A percentile compares a stretch with the other conserved stretches of the same genome.
Conservation (phyloP, 306 rosid species). For the apple (Malus domestica) region DNA sequence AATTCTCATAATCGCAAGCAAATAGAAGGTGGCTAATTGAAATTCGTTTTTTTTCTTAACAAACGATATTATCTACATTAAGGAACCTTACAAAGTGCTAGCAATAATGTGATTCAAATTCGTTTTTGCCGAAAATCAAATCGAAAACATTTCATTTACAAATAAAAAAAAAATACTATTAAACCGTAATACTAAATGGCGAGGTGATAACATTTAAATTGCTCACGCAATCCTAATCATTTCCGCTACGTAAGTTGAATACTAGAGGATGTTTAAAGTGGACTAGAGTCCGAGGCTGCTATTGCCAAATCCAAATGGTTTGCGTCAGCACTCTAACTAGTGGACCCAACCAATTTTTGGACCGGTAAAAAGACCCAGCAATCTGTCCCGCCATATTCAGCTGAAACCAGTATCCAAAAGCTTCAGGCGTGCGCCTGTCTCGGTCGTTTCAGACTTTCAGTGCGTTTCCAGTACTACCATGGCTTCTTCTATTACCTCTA, state of each 20-base stretch:
- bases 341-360: neutral
- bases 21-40: too few relatives aligned
- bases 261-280: neutral
- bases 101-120: too few relatives aligned
- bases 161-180: too few relatives aligned
- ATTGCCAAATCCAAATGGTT: neutral
- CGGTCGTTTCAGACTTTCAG: neutral
- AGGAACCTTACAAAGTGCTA: accelerated
- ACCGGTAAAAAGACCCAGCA: neutral
- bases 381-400: neutral
- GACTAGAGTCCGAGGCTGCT: neutral
- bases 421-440: neutral
- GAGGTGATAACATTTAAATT: too few relatives aligned
- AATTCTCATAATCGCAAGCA: too few relatives aligned
- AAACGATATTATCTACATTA: too few relatives aligned
- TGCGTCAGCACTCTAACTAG: neutral
- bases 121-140: accelerated
- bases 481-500: conserved; percentile 22
- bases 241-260: neutral
- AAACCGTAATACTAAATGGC: too few relatives aligned
- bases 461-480: conserved; percentile 5
- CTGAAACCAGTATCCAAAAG: neutral
- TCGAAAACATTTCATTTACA: accelerated
- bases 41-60: too few relatives aligned
- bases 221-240: too few relatives aligned